phyloP scores from a whole-genome alignment of 805 yeast species.

The Metschnikowia kunwiensis region DNA sequence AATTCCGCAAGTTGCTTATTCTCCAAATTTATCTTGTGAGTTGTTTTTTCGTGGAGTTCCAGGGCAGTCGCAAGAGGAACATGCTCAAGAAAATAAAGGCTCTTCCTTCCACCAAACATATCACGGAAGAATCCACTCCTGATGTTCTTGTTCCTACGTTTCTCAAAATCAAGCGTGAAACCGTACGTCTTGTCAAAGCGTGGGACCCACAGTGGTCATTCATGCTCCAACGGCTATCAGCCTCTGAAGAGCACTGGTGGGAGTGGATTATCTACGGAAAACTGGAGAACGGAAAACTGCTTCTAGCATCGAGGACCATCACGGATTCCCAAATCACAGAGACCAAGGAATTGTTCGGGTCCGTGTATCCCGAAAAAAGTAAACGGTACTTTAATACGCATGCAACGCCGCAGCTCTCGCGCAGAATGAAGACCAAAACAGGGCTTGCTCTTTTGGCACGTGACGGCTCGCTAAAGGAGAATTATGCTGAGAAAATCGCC shows the following conservation, averaged over 20 bases:
- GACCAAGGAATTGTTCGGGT: slow-evolving; percentile 19
- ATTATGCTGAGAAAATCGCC: slow-evolving; percentile 4
- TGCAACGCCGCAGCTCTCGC: slow-evolving; percentile 42
- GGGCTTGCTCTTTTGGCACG: slow-evolving; percentile 28
- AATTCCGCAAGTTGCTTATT: slow-evolving; percentile 26
- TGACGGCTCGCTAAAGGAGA: not conserved
- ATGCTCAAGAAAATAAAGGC: slow-evolving; percentile 24
- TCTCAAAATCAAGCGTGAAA: slow-evolving; percentile 27
- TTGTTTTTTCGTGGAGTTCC: slow-evolving; percentile 30
- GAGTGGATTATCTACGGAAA: slow-evolving; percentile 40
- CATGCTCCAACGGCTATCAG: slow-evolving; percentile 25
- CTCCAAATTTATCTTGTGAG: slow-evolving; percentile 32
- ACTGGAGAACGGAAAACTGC: slow-evolving; percentile 27
- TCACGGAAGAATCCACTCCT: slow-evolving; percentile 32
- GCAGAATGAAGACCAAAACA: slow-evolving; percentile 35
- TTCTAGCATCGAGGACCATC: slow-evolving; percentile 24
- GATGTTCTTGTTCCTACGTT: slow-evolving; percentile 23
- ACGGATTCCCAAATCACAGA: slow-evolving; percentile 21
- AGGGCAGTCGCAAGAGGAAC: slow-evolving; percentile 20
- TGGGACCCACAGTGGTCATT: slow-evolving; percentile 28
- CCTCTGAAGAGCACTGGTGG: slow-evolving; percentile 38
- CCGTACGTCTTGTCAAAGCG: slow-evolving; percentile 20
- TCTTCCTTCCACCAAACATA: slow-evolving; percentile 33
- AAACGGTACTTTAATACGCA: slow-evolving; percentile 40
- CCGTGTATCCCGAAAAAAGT: slow-evolving; percentile 28